Evolutionary conservation across 306 rosid genomes (phyloP).

Genomic region (Castanea mollissima): DNA sequence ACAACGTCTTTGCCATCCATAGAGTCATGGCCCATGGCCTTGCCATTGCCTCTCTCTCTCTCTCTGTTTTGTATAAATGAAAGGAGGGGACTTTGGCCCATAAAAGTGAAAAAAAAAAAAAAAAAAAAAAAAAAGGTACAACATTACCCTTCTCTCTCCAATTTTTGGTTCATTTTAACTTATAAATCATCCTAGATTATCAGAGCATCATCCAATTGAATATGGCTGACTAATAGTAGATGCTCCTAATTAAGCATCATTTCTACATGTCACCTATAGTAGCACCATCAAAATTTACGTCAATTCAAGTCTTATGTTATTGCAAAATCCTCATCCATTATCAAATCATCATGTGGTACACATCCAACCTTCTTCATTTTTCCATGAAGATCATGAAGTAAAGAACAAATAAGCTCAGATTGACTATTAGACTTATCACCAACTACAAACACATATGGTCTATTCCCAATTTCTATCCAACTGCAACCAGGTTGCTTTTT

Average conservation of each 20-base stretch:
- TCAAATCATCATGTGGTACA: constrained; percentile 5
- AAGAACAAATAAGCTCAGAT: constrained; percentile 24
- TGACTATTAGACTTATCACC: constrained; percentile 36
- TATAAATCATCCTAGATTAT: not conserved
- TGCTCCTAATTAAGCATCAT: not conserved
- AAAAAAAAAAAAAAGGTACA: not conserved
- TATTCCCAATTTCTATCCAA: constrained; percentile 50
- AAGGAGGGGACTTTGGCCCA: not conserved
- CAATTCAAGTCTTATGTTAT: not conserved
- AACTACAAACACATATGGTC: constrained; percentile 41
- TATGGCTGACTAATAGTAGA: not conserved
- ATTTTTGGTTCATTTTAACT: not conserved
- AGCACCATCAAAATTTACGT: not conserved
- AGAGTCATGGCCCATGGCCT: constrained; percentile 56
- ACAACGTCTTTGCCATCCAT: constrained; percentile 65
- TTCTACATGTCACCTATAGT: not conserved
- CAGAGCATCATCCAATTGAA: not conserved
- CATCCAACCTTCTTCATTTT: constrained; percentile 38
- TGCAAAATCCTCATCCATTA: constrained; percentile 5
- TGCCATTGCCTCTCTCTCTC: constrained; percentile 37
- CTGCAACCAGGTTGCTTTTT: constrained; percentile 59
- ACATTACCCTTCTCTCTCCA: not conserved
- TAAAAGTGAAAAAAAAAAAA: not conserved
- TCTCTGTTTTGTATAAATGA: not conserved
- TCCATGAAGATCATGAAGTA: constrained; percentile 37